phyloP scores from a whole-genome alignment of 129 eudicot species.

The Scalesia atractyloides region DNA sequence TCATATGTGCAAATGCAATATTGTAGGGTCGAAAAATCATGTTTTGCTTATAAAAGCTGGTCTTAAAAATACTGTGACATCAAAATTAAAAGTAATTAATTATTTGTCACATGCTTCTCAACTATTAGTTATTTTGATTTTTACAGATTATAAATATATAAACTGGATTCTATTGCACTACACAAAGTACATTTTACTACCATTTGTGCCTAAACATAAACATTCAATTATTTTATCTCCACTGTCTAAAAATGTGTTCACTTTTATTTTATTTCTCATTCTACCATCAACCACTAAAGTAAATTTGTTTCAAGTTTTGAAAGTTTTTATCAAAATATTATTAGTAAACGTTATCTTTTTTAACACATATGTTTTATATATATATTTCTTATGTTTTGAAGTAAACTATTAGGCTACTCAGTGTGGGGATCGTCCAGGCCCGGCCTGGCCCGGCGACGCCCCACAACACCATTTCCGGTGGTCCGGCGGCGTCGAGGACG shows the following conservation, averaged over 20 bases:
- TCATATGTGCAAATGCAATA: slow-evolving; percentile 5
- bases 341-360: background rate
- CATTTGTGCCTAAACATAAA: background rate
- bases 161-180: background rate
- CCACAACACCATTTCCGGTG: too few relatives aligned
- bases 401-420: too few relatives aligned
- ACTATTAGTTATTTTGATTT: too few relatives aligned
- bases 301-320: too few relatives aligned
- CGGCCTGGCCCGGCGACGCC: too few relatives aligned
- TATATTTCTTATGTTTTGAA: background rate
- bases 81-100: too few relatives aligned
- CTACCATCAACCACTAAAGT: too few relatives aligned
- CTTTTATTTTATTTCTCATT: too few relatives aligned
- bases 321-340: background rate
- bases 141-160: too few relatives aligned
- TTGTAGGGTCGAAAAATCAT: background rate
- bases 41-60: background rate
- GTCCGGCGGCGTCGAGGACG: too few relatives aligned
- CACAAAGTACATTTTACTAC: background rate
- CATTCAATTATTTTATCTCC: background rate
- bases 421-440: too few relatives aligned
- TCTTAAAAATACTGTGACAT: background rate
- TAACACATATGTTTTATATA: background rate
- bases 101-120: background rate
- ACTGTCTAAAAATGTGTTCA: too few relatives aligned